Evolutionary conservation across 2,329 filamentous ascomycete genomes (phyloP).

Genomic region (Exophiala lecanii-corni): DNA sequence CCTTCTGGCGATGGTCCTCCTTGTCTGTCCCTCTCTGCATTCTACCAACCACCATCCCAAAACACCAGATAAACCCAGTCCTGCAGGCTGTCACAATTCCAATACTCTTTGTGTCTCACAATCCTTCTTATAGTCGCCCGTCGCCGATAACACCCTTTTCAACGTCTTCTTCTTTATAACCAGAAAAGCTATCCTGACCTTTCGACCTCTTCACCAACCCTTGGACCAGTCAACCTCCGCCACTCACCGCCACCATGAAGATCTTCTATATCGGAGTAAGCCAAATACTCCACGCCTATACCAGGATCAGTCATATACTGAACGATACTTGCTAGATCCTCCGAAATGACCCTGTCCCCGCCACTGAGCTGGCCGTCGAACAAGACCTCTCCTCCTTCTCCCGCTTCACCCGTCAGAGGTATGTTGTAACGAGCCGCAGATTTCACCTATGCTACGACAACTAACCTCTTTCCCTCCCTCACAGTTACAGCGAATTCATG

Average conservation of each 20-base stretch:
- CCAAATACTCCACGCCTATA: not conserved
- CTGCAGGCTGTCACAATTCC: not conserved
- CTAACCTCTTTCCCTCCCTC: slow-evolving; percentile 5
- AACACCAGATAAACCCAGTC: too few relatives aligned
- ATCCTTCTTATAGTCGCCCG: too few relatives aligned
- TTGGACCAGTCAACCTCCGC: too few relatives aligned
- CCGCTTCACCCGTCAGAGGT: slow-evolving; percentile 72
- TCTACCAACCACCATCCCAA: too few relatives aligned
- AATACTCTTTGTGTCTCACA: not conserved
- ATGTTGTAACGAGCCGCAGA: too few relatives aligned
- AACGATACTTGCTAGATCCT: slow-evolving; percentile 56
- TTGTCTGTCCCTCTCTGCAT: too few relatives aligned
- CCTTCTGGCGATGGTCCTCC: too few relatives aligned
- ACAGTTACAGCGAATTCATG: slow-evolving; percentile 65
- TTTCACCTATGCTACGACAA: too few relatives aligned
- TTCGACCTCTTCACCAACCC: too few relatives aligned
- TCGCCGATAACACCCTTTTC: not conserved
- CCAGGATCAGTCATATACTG: not conserved
- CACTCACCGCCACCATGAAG: slow-evolving; percentile 29
- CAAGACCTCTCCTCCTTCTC: slow-evolving; percentile 75
- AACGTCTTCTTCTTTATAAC: too few relatives aligned
- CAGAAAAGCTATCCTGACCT: too few relatives aligned
- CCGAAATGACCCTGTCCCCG: slow-evolving; percentile 71
- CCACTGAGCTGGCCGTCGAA: slow-evolving; percentile 70
- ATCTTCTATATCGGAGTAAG: slow-evolving; percentile 33